These are phyloP conservation scores for Knufia fluminis DNA, from an alignment of 2,329 filamentous ascomycete species.

Conservation along the genomic window DNA sequence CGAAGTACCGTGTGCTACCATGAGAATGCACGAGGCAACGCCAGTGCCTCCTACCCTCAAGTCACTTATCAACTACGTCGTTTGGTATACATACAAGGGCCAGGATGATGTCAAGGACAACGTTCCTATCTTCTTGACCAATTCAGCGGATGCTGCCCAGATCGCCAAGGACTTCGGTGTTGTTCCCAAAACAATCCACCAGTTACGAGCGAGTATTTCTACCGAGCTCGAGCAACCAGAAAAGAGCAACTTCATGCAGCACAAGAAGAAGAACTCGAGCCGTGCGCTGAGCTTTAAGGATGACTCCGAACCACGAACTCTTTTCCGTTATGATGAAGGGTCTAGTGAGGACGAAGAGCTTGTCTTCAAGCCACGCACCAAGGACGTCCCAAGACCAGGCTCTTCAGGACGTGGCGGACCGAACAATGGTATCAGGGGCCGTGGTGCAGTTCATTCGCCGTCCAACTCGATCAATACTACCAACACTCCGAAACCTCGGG, in stretches of 20 bases:
- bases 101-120: constrained; percentile 24
- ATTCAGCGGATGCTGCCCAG: constrained; percentile 36
- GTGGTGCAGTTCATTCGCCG: constrained; percentile 17
- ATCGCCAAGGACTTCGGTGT: constrained; percentile 40
- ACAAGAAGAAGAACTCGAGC: constrained; percentile 31
- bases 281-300: neutral
- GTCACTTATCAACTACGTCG: constrained; percentile 35
- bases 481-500: constrained; percentile 25
- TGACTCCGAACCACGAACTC: constrained; percentile 31
- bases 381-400: constrained; percentile 13
- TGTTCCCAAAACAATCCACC: constrained; percentile 39
- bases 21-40: constrained; percentile 16
- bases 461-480: constrained; percentile 9
- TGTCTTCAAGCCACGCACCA: constrained; percentile 30
- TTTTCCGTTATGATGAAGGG: constrained; percentile 38
- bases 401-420: constrained; percentile 9
- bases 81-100: constrained; percentile 36
- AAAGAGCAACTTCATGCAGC: constrained; percentile 34
- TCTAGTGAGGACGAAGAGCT: constrained; percentile 41
- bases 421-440: constrained; percentile 14
- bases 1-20: constrained; percentile 27
- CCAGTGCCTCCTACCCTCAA: constrained; percentile 33
- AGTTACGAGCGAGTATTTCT: constrained; percentile 38
- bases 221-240: constrained; percentile 36
- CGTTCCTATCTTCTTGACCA: constrained; percentile 35